Base-by-base conservation (phyloP, 306 rosid genomes). In the Quercus robur region DNA sequence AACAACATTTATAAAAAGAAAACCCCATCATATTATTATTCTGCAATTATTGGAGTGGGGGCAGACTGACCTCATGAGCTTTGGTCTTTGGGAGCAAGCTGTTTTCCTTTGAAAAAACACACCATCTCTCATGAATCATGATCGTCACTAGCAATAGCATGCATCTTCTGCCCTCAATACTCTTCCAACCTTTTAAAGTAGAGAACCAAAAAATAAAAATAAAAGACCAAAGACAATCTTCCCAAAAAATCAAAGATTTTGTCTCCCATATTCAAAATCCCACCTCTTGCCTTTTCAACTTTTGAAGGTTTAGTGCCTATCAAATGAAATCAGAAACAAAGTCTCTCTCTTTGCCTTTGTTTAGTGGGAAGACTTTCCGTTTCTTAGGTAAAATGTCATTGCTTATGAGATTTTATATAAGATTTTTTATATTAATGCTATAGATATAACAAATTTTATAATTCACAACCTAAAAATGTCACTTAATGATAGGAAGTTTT, bases 41-140 rank as follows among this genome's bases (percentile, higher is more conserved):
- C 87, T 87, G 76, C 90, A 89, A 90, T 89, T 89, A 92, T 90
- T 89, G 90, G 83, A 35, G 88, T 89, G 87, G 91, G 94, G 92
- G 74, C 87, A 82, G 49, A 80, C 66, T 83, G 62, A 75, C 87
- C 82, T 86, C 84, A 77, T 75, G 56, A 77, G 67, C 84, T 81
- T 84, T 85, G 79, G 66, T 83, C 83, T 83, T 78, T 82, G 83
- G 79, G 73, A 86, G 78, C 90, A 87, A 87, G 86, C 85, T 94
- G 97, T 90, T 89, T 86, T 87, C 91, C 86, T 89, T 91, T 76
- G 82, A 69, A 85, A 87, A 84, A 84, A 81, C 84, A 84, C 41
- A 31, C 44, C 75, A 81, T 80, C 78, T 56, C 62, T 82, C 84
- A 44, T 77, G 78, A 71, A 81, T 85, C 91, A 87, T 91, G 57